Evolutionary conservation across 148 eudicot species (phyloP).

Genomic region (Silene conica): DNA sequence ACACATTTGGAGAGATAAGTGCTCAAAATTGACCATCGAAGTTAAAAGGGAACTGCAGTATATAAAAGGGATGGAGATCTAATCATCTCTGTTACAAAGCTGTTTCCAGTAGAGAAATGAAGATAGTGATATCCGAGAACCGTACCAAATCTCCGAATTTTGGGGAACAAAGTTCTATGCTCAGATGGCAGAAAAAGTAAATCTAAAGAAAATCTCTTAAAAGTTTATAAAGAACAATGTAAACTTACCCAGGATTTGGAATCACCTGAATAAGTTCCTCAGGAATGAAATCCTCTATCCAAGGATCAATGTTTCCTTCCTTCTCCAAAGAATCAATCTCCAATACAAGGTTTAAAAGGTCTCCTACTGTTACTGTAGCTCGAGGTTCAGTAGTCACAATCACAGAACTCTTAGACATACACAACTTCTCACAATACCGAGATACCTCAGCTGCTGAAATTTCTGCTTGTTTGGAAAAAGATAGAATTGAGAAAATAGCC

Average conservation of each 20-base stretch:
- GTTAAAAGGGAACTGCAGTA: too few species aligned
- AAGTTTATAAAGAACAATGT: background rate
- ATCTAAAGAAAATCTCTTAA: background rate
- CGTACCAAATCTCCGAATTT: background rate
- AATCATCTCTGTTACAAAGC: too few species aligned
- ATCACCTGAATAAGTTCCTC: conserved; percentile 54
- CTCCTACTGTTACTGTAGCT: conserved; percentile 55
- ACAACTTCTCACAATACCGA: conserved; percentile 52
- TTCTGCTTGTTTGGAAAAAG: conserved; percentile 27
- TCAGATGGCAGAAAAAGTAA: background rate
- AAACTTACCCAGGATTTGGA: conserved; percentile 64
- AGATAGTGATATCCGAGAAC: background rate
- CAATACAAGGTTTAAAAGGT: conserved; percentile 37
- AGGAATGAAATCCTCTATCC: conserved; percentile 70
- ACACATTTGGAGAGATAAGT: too few species aligned
- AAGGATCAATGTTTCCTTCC: conserved; percentile 38
- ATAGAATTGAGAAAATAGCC: conserved; percentile 1
- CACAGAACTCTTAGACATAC: conserved; percentile 48
- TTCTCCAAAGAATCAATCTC: conserved; percentile 52
- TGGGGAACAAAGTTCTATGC: background rate
- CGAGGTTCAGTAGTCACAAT: conserved; percentile 63
- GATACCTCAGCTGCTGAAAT: conserved; percentile 61
- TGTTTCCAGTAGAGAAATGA: too few species aligned
- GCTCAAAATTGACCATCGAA: too few species aligned
- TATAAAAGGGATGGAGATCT: too few species aligned